Percentiles rank a stretch among this genome's conserved stretches.
Conservation (phyloP, 2,329 filamentous ascomycete species). For the Apiospora hydei region DNA sequence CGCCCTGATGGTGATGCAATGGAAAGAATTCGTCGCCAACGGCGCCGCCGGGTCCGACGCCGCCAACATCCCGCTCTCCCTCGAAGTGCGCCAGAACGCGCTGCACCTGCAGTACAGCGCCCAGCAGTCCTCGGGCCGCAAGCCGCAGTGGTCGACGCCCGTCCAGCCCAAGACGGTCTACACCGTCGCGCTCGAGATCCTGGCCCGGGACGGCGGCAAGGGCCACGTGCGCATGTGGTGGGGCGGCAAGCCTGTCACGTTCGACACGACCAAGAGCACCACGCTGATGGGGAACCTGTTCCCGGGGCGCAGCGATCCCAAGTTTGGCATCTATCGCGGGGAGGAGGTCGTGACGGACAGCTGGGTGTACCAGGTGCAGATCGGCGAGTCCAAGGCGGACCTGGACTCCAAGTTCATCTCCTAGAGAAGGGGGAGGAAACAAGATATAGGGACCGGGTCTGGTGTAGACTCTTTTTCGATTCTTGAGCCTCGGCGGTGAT, state of each 20-base stretch:
- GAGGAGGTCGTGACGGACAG: constrained; percentile 28
- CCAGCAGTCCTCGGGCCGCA: constrained; percentile 23
- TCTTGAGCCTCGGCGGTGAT: background rate
- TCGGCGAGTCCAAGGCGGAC: constrained; percentile 28
- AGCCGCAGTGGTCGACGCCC: constrained; percentile 29
- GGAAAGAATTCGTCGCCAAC: constrained; percentile 33
- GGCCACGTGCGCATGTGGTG: constrained; percentile 31
- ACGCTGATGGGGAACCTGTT: constrained; percentile 30
- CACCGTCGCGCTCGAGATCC: constrained; percentile 31
- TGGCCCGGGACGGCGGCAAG: constrained; percentile 27
- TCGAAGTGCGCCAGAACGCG: constrained; percentile 29
- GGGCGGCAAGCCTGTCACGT: constrained; percentile 31
- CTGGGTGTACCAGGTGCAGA: constrained; percentile 33
- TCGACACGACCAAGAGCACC: constrained; percentile 29
- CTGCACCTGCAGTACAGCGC: constrained; percentile 29
- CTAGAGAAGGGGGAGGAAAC: background rate
- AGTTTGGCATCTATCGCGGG: constrained; percentile 32
- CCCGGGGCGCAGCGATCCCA: constrained; percentile 31
- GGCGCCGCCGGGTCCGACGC: constrained; percentile 26
- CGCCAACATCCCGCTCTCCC: constrained; percentile 31
- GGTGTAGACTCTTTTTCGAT: background rate
- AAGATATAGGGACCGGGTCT: background rate
- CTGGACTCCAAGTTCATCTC: constrained; percentile 7
- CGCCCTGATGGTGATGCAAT: constrained; percentile 32
- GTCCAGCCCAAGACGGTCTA: constrained; percentile 28